A percentile compares a stretch with the other conserved stretches of the same genome.
These are phyloP conservation scores for Acanthamoeba sp. DNA, from an alignment of 208 protist genomes.

Conservation along the genomic window DNA sequence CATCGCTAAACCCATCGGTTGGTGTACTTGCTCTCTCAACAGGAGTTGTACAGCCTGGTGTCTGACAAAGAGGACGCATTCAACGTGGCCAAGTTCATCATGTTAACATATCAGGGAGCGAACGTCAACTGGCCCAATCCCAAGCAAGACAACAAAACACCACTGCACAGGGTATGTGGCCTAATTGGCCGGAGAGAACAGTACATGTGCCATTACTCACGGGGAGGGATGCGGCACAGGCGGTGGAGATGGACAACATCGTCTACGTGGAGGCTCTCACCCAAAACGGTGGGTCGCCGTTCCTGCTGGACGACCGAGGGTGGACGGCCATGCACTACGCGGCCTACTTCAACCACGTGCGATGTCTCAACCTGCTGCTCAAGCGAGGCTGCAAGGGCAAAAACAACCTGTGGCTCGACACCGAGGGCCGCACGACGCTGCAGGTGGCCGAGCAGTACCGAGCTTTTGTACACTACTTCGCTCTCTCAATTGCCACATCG, in stretches of 20 bases:
- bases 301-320: conserved; percentile 57
- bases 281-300: conserved; percentile 39
- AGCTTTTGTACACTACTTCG: neutral
- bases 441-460: conserved; percentile 27
- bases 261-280: conserved; percentile 67
- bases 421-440: conserved; percentile 16
- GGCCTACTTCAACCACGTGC: conserved; percentile 57
- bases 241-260: conserved; percentile 59
- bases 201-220: too few relatives aligned
- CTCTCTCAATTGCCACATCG: neutral
- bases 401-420: conserved; percentile 20
- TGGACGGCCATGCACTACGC: conserved; percentile 72
- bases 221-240: neutral
- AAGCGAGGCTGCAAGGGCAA: conserved; percentile 69
- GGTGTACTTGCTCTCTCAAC: conserved; percentile 4
- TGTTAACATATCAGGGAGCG: conserved; percentile 22
- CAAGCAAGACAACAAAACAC: conserved; percentile 36
- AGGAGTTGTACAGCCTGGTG: conserved; percentile 56
- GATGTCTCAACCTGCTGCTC: conserved; percentile 65
- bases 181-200: too few relatives aligned
- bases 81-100: conserved; percentile 60
- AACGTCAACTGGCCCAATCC: conserved; percentile 65
- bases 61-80: conserved; percentile 54
- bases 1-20: too few relatives aligned
- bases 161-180: conserved; percentile 36